Evolutionary conservation across 2,329 filamentous ascomycete species (phyloP), one percentile per base, ranked within the genome.

Genomic region (Nigrograna mackinnonii): DNA sequence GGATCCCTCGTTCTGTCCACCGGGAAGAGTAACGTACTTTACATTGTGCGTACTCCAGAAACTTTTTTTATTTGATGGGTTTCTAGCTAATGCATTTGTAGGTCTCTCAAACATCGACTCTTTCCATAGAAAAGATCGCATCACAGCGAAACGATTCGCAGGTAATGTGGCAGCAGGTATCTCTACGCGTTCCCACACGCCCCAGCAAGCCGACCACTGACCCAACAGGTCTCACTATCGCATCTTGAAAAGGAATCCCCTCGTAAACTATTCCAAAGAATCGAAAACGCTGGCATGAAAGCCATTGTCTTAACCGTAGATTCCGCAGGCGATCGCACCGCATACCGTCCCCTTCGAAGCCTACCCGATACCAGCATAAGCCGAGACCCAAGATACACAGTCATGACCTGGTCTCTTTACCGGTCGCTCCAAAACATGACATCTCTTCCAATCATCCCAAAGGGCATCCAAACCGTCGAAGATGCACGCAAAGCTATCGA

Each of bases 1-100:
- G 51, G 70, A 5, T 77, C 76, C 53, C 60, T 82, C 18, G 70
- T 78, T 40, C 69, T 74, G 62, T 76, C 69, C 28, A 77, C 79
- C 7, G 74, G 63, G 6, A 58, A 66, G n/a, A 71, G 69, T 5
- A 64, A 73, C 39, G 76, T 81, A 39, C 68, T 79, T 3, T 81
- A 81, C 60, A 75, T 79, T n/a, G n/a, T n/a, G n/a, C n/a, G n/a
- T n/a, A n/a, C n/a, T n/a, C n/a, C n/a, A n/a, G n/a, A n/a, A n/a
- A n/a, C n/a, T n/a, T n/a, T n/a, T n/a, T n/a, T n/a, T n/a, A n/a
- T n/a, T n/a, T n/a, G n/a, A n/a, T n/a, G n/a, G n/a, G n/a, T n/a
- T n/a, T n/a, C n/a, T n/a, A n/a, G n/a, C n/a, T n/a, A n/a, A n/a
- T n/a, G n/a, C n/a, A n/a, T n/a, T n/a, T n/a, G n/a, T n/a, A n/a